Conservation (phyloP, 306 rosid species). For the Ceratonia siliqua region DNA sequence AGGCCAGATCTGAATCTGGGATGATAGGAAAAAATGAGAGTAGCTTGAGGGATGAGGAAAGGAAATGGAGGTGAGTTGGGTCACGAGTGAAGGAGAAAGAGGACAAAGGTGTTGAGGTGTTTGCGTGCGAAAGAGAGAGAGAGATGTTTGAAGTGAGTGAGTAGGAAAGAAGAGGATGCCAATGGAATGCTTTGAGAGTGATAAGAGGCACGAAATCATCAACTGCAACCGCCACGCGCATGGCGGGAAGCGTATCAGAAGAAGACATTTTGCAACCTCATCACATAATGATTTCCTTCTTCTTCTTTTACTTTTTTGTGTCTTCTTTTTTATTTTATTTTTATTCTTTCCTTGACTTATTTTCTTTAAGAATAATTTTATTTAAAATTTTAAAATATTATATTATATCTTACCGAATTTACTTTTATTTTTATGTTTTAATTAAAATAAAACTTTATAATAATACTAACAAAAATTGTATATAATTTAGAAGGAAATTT, state of each 20-base stretch:
- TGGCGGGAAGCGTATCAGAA: slow-evolving; percentile 1
- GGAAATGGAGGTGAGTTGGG: slow-evolving; percentile 21
- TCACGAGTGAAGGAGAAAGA: not conserved
- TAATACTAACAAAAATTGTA: no score
- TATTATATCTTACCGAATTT: no score
- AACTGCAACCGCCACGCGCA: not conserved
- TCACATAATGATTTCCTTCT: no score
- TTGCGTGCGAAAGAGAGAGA: not conserved
- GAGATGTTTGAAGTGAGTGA: not conserved
- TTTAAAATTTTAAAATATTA: no score
- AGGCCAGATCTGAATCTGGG: slow-evolving; percentile 2
- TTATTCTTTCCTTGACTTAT: no score
- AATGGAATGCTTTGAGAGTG: not conserved
- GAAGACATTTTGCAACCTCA: not conserved
- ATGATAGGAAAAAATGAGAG: not conserved
- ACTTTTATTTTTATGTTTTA: no score
- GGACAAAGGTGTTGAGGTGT: not conserved
- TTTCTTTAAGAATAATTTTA: no score
- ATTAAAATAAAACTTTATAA: no score
- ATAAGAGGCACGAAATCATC: not conserved
- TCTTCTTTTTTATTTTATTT: no score
- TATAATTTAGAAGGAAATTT: no score
- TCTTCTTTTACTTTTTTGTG: no score
- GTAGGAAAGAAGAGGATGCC: not conserved
- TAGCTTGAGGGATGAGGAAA: not conserved